Evolutionary conservation across 1,284 basidiomycete species (phyloP).

Genomic region (Marasmius sp.): DNA sequence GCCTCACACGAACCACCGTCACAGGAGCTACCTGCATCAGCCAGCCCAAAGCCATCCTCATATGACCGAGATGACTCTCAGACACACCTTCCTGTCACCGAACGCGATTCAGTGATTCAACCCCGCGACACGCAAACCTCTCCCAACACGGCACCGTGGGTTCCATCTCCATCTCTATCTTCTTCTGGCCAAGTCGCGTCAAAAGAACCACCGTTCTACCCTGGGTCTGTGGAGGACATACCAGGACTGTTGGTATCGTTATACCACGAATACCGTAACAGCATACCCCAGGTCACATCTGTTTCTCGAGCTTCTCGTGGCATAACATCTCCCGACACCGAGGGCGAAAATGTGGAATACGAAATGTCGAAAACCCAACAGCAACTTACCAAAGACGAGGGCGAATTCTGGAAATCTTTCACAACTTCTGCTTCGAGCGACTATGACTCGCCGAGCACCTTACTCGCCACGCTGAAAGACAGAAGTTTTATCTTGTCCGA

Average conservation of each 20-base stretch:
- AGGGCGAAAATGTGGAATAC: conserved; percentile 41
- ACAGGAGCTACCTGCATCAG: too few species aligned
- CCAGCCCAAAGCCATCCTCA: too few species aligned
- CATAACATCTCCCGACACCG: conserved; percentile 23
- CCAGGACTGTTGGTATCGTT: conserved; percentile 41
- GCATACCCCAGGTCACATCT: conserved; percentile 44
- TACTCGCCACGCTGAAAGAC: conserved; percentile 39
- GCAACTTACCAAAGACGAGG: conserved; percentile 62
- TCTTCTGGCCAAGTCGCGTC: neutral
- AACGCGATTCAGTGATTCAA: too few species aligned
- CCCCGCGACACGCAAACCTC: too few species aligned
- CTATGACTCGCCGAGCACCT: neutral
- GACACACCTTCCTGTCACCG: too few species aligned
- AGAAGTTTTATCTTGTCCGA: conserved; percentile 56
- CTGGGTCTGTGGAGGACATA: conserved; percentile 12
- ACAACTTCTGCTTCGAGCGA: neutral
- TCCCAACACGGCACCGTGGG: neutral
- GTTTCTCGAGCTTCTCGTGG: conserved; percentile 27
- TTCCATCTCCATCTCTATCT: neutral
- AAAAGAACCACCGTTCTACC: neutral
- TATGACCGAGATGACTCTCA: too few species aligned
- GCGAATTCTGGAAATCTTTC: conserved; percentile 53
- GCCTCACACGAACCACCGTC: too few species aligned
- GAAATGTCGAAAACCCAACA: conserved; percentile 66
- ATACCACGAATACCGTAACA: conserved; percentile 49